Base-by-base conservation (phyloP, 78 protist genomes). In the Tieghemostelium lacteum region DNA sequence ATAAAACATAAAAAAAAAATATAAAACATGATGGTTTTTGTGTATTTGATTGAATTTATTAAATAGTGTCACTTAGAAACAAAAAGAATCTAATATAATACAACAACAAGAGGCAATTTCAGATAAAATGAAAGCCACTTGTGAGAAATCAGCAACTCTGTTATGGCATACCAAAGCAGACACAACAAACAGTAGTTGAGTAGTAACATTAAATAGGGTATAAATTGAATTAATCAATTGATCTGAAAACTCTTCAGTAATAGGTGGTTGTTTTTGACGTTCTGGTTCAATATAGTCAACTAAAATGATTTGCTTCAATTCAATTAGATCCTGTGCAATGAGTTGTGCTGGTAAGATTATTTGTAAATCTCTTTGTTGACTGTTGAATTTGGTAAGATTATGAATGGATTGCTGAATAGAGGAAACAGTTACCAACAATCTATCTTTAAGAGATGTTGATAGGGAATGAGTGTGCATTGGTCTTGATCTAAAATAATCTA, bases 81-180 rank as follows among this genome's bases (percentile, higher is more conserved):
- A 83, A 45, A 83, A 83, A 39, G 91, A 83, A 69, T 83, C 78
- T 40, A 83, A 50, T 39, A 83, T 36, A 42, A 69, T 69, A 69
- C 91, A 69, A 69, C 80, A 83, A 83, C 91, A 83, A 14, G 61
- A 3, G 14, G 78, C 24, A 31, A 83, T 29, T 39, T 52, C 75
- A 29, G 78, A 34, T 22, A 34, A 34, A 0, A 72, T 24, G 12
- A 31, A 69, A 14, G 78, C 91, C 39, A 83, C 17, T 83, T 83
- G 91, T 5, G 91, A 67, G 42, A 83, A 36, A n/a, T 83, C 91
- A 12, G 66, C 12, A 12, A 55, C 20, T 67, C 91, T 73, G 26
- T 83, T 83, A 57, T 83, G 91, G 31, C 80, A 83, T 36, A 69
- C 58, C 4, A 83, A 33, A 5, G 78, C 64, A 20, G 91, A 57